These are phyloP conservation scores for Auriscalpium microsporum DNA, from an alignment of 768 basidiomycete species.

Conservation along the genomic window DNA sequence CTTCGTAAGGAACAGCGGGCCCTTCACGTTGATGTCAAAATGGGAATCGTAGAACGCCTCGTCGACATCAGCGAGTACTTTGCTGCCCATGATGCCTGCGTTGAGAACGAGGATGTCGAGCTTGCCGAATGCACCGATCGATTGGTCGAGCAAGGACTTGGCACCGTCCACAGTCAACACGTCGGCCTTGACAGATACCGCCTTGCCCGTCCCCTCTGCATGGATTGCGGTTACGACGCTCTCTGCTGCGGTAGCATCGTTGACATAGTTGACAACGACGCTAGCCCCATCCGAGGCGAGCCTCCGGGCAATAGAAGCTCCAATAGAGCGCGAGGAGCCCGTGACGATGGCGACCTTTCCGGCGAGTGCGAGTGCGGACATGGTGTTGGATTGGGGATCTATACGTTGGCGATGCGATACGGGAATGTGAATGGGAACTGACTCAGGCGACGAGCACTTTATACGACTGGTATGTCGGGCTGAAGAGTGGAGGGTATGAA, in stretches of 20 bases:
- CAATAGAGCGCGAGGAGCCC: constrained; percentile 52
- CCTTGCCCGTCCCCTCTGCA: constrained; percentile 31
- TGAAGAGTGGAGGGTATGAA: no score
- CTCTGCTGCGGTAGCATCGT: constrained; percentile 32
- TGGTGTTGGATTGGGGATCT: background rate
- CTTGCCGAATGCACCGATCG: constrained; percentile 39
- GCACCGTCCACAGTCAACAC: constrained; percentile 41
- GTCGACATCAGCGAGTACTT: constrained; percentile 39
- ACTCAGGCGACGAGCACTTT: background rate
- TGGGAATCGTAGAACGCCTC: constrained; percentile 45
- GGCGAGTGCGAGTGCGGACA: background rate
- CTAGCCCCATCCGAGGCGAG: constrained; percentile 50
- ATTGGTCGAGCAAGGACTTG: constrained; percentile 37
- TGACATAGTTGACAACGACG: constrained; percentile 50
- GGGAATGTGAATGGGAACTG: no score
- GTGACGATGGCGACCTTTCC: constrained; percentile 47
- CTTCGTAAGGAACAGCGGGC: constrained; percentile 47
- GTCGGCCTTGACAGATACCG: constrained; percentile 46
- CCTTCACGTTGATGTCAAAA: constrained; percentile 50
- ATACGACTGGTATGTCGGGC: background rate
- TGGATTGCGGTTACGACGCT: constrained; percentile 42
- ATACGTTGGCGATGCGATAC: no score
- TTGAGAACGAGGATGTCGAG: constrained; percentile 55
- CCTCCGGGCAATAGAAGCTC: constrained; percentile 43
- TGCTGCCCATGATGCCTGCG: constrained; percentile 48